Conservation (phyloP, 805 yeast species). For the Soucietia sequanensis region DNA sequence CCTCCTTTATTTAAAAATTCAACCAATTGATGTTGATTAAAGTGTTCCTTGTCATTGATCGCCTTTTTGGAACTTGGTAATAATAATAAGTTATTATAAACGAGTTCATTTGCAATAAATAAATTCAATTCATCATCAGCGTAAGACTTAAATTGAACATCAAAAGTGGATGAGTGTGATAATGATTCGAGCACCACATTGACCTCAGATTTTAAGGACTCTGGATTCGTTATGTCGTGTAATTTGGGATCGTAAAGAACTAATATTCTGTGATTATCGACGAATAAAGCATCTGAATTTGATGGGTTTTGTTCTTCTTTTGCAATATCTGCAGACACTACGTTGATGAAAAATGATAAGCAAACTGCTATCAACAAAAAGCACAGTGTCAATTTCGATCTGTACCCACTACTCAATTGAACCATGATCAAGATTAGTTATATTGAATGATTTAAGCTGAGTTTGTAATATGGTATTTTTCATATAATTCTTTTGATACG, state of each 20-base stretch:
- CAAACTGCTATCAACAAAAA: too few relatives aligned
- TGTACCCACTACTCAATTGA: too few relatives aligned
- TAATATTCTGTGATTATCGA: conserved; percentile 16
- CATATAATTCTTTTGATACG: too few relatives aligned
- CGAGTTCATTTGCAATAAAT: conserved; percentile 21
- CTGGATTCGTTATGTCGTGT: conserved; percentile 16
- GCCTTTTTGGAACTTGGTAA: conserved; percentile 37
- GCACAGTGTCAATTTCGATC: too few relatives aligned
- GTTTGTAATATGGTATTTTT: too few relatives aligned
- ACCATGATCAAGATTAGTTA: too few relatives aligned
- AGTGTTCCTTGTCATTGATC: conserved; percentile 24
- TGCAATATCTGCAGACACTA: too few relatives aligned
- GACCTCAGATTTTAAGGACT: conserved; percentile 14
- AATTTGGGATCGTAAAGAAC: conserved; percentile 33
- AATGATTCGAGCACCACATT: conserved; percentile 22
- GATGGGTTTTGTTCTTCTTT: too few relatives aligned
- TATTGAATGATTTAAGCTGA: too few relatives aligned
- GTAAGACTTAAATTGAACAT: conserved; percentile 22
- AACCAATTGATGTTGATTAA: conserved; percentile 45
- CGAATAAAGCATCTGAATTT: too few relatives aligned
- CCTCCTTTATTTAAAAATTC: conserved; percentile 69
- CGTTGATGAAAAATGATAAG: too few relatives aligned
- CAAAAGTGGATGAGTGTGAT: conserved; percentile 10
- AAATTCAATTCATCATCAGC: conserved; percentile 20
- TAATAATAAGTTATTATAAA: conserved; percentile 30